A percentile compares a stretch with the other conserved stretches of the same genome.
These are phyloP conservation scores for Puccinia brachypodii DNA, from an alignment of 1,284 basidiomycete genomes.

Conservation along the genomic window DNA sequence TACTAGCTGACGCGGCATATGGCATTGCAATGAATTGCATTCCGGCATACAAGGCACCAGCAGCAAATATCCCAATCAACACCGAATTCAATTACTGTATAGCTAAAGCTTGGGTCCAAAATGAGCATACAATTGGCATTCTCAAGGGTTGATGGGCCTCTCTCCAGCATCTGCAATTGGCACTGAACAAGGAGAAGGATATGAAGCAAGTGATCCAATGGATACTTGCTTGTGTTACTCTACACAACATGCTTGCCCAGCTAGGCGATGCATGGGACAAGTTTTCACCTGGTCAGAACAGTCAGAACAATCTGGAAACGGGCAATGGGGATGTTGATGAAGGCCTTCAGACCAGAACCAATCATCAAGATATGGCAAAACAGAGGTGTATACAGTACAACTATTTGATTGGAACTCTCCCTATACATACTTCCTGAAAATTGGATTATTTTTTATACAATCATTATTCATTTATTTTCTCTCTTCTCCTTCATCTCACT, in stretches of 20 bases:
- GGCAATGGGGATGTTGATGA: background rate
- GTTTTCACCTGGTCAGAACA: background rate
- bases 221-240: background rate
- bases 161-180: background rate
- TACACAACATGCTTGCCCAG: background rate
- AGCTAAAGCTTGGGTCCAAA: no score
- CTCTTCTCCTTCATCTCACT: no score
- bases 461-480: background rate
- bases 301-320: background rate
- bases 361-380: background rate
- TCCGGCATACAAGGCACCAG: background rate
- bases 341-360: no score
- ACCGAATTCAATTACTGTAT: background rate
- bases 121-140: slow-evolving; percentile 4
- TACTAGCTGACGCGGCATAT: background rate
- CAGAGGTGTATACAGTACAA: background rate
- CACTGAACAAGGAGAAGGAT: background rate
- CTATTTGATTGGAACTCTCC: background rate
- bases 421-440: no score
- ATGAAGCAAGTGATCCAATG: background rate
- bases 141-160: background rate
- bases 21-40: background rate
- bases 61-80: background rate
- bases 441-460: no score
- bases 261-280: background rate